Base-by-base conservation (phyloP, 2,329 filamentous ascomycete genomes). In the Didymella pinodella region DNA sequence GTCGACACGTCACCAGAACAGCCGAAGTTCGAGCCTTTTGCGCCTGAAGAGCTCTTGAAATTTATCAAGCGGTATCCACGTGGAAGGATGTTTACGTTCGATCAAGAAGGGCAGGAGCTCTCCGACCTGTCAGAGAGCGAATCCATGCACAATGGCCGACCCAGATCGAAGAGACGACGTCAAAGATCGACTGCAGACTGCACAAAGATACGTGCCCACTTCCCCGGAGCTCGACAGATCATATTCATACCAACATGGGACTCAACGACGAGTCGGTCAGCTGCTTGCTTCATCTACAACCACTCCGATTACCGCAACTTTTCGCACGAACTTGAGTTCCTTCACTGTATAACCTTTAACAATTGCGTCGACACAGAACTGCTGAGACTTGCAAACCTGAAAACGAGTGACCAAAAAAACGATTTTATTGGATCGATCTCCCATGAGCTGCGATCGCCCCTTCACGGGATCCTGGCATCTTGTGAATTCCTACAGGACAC, bases 361-460 rank as follows among this genome's bases (percentile, higher is more conserved):
- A 62, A 53, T 22, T 58, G 54, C 31, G 71, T 81, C 14, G 76
- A 80, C 66, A 77, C 77, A 2, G 79, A 82, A 54, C 65, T 81
- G 1, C 70, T 75, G 31, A 69, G 78, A 12, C 63, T 80, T 7
- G 75, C 79, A 22, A 77, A 75, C 1, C 65, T 77, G 14, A 56
- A 51, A 47, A 45, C 38, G 14, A 49, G 28, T 18, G 56, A 78
- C 47, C 79, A 80, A 8, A 84, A 85, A 60, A 78, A 77, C 0
- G 81, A 83, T 45, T 82, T 85, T 52, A 78, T 85, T 25, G 79
- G 79, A 0, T 80, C 78, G 0, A 80, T 84, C 40, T 81, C 77
- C 22, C 83, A 84, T 61, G 83, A 85, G 60, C 73, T 84, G 74
- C 16, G 83, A 79, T 3, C 67, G 82, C 14, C 83, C 81, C 58